Evolutionary conservation across 225 moss, liverwort and hornwort genomes (phyloP), one percentile per base, ranked within the genome.

Genomic region (Rhytidiadelphus loreus): DNA sequence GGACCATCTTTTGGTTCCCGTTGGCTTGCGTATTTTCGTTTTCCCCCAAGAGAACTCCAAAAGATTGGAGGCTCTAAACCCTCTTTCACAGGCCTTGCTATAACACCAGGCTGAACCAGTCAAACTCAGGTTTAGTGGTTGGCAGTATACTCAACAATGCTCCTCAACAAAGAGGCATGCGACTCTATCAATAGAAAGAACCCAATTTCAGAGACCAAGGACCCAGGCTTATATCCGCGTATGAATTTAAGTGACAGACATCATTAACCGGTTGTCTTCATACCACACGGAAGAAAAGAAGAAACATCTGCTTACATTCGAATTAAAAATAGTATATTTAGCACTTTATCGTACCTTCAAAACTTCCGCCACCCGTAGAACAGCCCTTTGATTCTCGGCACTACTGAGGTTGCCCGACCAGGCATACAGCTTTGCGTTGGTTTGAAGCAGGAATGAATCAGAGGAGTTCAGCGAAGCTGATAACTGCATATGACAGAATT

Each of bases 21-120:
- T 60, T 96, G 96, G 83, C 94, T 95, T 83, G 95, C 87, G 63
- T 97, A 95, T 71, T 95, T 94, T 85, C 94, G 90, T 90, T 96
- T 98, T 32, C 98, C 98, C 86, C 97, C 97, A 55, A 98, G 96
- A 82, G 96, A 94, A 87, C 95, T 96, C 98, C 98, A 98, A 91
- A 98, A 98, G 44, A 94, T 90, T 79, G 95, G 94, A 77, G 98
- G 96, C 84, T 98, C 98, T 85, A 95, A 90, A 71, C 97, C 96
- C 93, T 98, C 98, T 83, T 97, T 95, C 80, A 97, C 86, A 77
- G 95, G 94, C 82, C 96, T 98, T 87, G 97, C 94, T 59, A 88
- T 70, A 63, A 90, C 82, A 73, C 92, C 93, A 90, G 94, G 91
- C 94, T 95, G 94, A 88, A 90, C 55, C 66, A 92, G 70, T 77